phyloP scores from a whole-genome alignment of 768 basidiomycete genomes.

The Rhodotorula toruloides region DNA sequence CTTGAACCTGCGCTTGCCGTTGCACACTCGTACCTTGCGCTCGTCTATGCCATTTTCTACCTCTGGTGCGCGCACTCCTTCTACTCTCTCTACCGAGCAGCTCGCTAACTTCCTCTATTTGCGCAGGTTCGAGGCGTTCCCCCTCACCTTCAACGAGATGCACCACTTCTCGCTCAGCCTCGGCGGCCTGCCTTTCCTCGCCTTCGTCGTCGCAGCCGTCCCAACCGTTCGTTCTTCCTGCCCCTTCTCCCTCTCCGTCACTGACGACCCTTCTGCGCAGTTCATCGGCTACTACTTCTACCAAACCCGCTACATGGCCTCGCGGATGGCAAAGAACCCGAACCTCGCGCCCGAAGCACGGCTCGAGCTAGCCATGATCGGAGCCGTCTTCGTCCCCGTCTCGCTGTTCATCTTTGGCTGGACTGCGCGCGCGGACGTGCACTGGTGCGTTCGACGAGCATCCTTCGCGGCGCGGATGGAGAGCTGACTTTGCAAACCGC shows the following conservation, averaged over 20 bases:
- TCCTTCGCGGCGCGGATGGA: no score
- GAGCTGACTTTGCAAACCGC: background rate
- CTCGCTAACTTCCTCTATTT: background rate
- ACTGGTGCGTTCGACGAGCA: slow-evolving; percentile 40
- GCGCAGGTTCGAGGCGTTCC: slow-evolving; percentile 44
- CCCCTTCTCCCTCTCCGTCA: slow-evolving; percentile 17
- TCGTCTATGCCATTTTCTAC: slow-evolving; percentile 39
- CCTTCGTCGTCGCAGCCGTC: slow-evolving; percentile 38
- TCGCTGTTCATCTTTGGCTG: slow-evolving; percentile 42
- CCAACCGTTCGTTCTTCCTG: background rate
- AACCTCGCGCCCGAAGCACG: slow-evolving; percentile 18
- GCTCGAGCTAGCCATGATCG: slow-evolving; percentile 32
- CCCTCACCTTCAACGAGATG: slow-evolving; percentile 42
- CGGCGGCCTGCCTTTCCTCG: slow-evolving; percentile 40
- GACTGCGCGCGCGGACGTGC: slow-evolving; percentile 32
- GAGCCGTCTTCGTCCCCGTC: slow-evolving; percentile 26
- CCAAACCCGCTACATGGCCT: slow-evolving; percentile 12
- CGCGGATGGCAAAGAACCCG: background rate
- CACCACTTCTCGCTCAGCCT: slow-evolving; percentile 39
- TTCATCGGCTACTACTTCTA: slow-evolving; percentile 29
- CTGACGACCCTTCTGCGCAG: background rate
- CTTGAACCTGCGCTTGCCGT: slow-evolving; percentile 46
- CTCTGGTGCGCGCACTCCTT: slow-evolving; percentile 4
- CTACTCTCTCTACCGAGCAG: background rate
- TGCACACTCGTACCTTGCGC: slow-evolving; percentile 44